Base-by-base conservation (phyloP, 208 protist species). In the Crithidia acanthocephali region DNA sequence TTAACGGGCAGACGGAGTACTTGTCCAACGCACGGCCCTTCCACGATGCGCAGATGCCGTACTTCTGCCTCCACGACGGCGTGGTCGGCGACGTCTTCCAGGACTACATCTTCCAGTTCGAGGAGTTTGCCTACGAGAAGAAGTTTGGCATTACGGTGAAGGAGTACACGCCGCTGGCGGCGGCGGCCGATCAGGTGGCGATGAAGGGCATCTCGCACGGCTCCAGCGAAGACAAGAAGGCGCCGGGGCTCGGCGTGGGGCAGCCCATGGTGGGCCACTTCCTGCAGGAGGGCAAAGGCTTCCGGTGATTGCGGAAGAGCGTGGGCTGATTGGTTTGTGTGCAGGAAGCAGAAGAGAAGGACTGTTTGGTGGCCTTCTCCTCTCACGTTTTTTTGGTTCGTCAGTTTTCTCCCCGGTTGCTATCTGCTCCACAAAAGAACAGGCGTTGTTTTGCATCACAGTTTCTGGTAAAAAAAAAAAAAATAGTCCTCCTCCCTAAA, bases 111-210 rank as follows among this genome's bases (percentile, higher is more conserved):
- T 81, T 90, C 74, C 92, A 97, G 59, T 97, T 97, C 71, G 85
- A 89, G 63, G 88, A 95, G 76, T 97, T 95, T 73, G 92, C 92
- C n/a, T 94, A 83, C 51, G 90, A 97, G 74, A 90, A 90, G 66
- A 86, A 77, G 44, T 84, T 91, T 57, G 90, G 87, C 30, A 77
- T 96, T 42, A 88, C 76, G 2, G 68, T 96, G 51, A 84, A 94
- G 55, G 84, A 92, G 67, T 91, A 96, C 74, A 74, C 84, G 53
- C 84, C 88, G 13, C 70, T 96, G 22, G 81, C 88, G 23, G 80
- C 79, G 32, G 69, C 83, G 32, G 72, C 79, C 27, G 90, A 92
- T 66, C 79, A 89, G 68, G 83, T 91, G 52, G 78, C 79, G n/a
- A 82, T 91, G 63, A 79, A 80, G 33, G 76, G 80, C 18, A 62